Base-by-base conservation (phyloP, 352 stramenopile species). In the Phytophthora pluvialis region DNA sequence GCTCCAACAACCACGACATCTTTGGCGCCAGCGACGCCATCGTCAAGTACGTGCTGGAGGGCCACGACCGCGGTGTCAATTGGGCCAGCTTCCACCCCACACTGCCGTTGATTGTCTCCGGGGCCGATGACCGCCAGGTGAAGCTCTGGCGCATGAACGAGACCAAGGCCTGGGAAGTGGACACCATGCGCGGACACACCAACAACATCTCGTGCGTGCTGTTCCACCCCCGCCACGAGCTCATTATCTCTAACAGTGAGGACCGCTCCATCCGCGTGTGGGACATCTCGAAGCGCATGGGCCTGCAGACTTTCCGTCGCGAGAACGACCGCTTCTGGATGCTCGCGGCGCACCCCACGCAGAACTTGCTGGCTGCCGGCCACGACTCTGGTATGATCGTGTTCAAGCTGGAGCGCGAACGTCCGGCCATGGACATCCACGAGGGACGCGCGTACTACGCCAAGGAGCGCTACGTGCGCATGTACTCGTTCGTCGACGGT, bases 341-440 rank as follows among this genome's bases (percentile, higher is more conserved):
- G 70, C 71, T 96, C 18, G 90, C 95, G 0, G 97, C 97, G 0
- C 98, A 99, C 78, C 89, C 93, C 29, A 91, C 88, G 45, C 97
- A 99, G 74, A 99, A 99, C 76, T 80, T 99, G 31, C 83, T 99
- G 28, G 98, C 98, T 16, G 98, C 98, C 4, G 98, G 98, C 48
- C 98, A 99, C 72, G 98, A 99, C 80, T 98, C 91, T n/a, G 98
- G 98, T 72, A 99, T 99, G 95, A 99, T 99, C 77, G 98, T 99
- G 12, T 99, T 99, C 81, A 99, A 99, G 78, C 83, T 99, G 39
- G 90, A 97, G 68, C 90, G 98, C 45, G 98, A 99, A 67, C 91
- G 98, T 50, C 97, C 98, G 0, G 97, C 98, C 12, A 98, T 98
- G 76, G 86, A 95, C 43, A 84, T 93, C 15, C 70, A 91, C 50